Evolutionary conservation across 1,284 basidiomycete genomes (phyloP), one percentile per base, ranked within the genome.

Genomic region (Moesziomyces sp.): DNA sequence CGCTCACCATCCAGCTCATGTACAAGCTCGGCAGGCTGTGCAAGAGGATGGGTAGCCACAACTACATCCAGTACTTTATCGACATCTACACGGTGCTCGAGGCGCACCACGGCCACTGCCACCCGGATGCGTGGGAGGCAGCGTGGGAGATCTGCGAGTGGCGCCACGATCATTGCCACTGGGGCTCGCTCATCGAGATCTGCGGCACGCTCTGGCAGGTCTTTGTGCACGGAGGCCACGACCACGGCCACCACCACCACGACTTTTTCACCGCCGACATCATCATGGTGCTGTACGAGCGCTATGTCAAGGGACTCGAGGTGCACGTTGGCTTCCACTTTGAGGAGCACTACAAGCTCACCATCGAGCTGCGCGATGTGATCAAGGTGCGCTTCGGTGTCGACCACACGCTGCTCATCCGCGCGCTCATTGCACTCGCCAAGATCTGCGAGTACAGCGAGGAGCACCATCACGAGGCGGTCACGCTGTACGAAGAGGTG

Each of bases 401-500:
- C 18, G 52, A 46, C 52, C 44, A 46, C 52, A 43, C 52, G 11
- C n/a, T 46, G 42, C 52, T 44, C 52, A 44, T 53, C 43, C 24
- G 21, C 3, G 52, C 52, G 3, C 42, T 53, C 18, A 53, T 53
- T 19, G 52, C 52, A 1, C 43, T 53, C 11, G 52, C 52, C 26
- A 35, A 53, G n/a, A 24, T 53, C 13, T 53, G 52, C 52, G 44
- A 46, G 19, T 46, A 53, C 52, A 46, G 28, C 23, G 52, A 53
- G 21, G 52, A 44, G 42, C 52, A 53, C 26, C 52, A 53, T 26
- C 52, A 53, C 52, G 52, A 53, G 43, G 40, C 52, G 9, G 52
- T 53, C 42, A 53, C 52, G 16, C 42, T 53, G 26, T 53, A 53
- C 52, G 52, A 53, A 40, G 52, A 53, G 28, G 40, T 53, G 23